Evolutionary conservation across 2,329 filamentous ascomycete species (phyloP), one percentile per base, ranked within the genome.

Genomic region (Fusarium caatingaense): DNA sequence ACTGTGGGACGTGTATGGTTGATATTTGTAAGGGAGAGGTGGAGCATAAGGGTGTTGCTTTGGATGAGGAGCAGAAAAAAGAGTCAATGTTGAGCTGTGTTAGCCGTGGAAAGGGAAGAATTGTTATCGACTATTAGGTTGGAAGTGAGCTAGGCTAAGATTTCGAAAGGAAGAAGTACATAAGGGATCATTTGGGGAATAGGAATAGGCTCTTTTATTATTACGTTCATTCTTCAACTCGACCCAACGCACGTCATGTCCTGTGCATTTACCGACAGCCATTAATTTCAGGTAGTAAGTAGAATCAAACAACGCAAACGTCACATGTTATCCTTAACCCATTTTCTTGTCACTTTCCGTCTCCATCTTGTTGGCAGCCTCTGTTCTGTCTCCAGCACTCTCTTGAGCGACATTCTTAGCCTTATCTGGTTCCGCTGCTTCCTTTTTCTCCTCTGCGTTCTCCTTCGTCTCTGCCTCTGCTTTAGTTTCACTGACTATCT

Each of bases 1-100:
- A 69, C 20, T 69, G 66, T 3, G 66, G 66, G 3, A 69, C 66
- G 15, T 69, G 66, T 20, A 69, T 69, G 66, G 47, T 69, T 11
- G 61, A 69, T 8, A 40, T 50, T 40, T 42, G 49, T 3, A n/a
- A 67, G 37, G 66, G 66, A 21, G 51, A 69, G 2, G 54, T 69
- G 45, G 56, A 63, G 2, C 66, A 70, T 16, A 69, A 68, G 11
- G 66, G 66, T 2, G 50, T 69, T 9, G 66, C 66, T 25, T 51
- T 69, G 16, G 56, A 67, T 2, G 56, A 67, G 0, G 66, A 70
- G 18, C 66, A 70, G 51, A 69, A 70, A 45, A 58, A 37, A 34
- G 28, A 48, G 8, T 57, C 28, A 3, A 56, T 69, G 56, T 11
- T 69, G 37, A 70, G 51, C 6, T 69, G 66, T 8, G 62, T 69